Conservation (phyloP, 352 stramenopile genomes). For the Blastocystis sp. region DNA sequence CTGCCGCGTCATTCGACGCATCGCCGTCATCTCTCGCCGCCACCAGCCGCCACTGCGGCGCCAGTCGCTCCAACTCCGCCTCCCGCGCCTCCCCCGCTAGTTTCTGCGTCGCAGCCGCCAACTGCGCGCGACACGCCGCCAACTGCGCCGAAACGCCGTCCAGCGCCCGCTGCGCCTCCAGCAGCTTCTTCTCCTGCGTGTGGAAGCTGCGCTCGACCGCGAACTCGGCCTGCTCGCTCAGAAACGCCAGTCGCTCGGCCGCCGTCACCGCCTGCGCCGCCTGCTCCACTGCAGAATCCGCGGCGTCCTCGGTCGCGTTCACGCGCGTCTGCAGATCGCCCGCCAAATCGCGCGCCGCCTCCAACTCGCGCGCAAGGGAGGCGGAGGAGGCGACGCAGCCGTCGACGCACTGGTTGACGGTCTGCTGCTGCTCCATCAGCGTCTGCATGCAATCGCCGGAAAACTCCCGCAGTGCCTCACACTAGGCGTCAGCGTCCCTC, state of each 20-base stretch:
- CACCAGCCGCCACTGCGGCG: constrained; percentile 2
- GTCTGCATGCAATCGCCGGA: background rate
- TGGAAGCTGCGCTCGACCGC: constrained; percentile 12
- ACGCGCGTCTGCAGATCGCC: background rate
- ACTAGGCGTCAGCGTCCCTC: background rate
- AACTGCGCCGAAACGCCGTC: background rate
- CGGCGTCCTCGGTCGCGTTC: constrained; percentile 3
- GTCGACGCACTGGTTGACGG: constrained; percentile 28
- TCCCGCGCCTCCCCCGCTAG: background rate
- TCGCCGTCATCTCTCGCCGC: background rate
- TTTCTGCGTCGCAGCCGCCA: background rate
- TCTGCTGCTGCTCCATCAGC: constrained; percentile 33
- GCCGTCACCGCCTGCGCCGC: background rate
- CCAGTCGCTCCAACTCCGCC: background rate
- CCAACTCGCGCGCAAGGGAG: background rate
- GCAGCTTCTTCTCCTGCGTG: background rate
- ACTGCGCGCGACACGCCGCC: background rate
- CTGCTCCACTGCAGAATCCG: constrained; percentile 13
- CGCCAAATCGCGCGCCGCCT: background rate
- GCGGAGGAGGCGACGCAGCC: background rate
- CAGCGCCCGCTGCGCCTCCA: background rate
- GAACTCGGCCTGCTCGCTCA: constrained; percentile 17
- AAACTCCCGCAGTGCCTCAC: constrained; percentile 8
- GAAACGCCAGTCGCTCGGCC: background rate
- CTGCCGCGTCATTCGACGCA: background rate